Conservation (phyloP, 1,139 yeast species). For the Saccharomycopsis hybrid region DNA sequence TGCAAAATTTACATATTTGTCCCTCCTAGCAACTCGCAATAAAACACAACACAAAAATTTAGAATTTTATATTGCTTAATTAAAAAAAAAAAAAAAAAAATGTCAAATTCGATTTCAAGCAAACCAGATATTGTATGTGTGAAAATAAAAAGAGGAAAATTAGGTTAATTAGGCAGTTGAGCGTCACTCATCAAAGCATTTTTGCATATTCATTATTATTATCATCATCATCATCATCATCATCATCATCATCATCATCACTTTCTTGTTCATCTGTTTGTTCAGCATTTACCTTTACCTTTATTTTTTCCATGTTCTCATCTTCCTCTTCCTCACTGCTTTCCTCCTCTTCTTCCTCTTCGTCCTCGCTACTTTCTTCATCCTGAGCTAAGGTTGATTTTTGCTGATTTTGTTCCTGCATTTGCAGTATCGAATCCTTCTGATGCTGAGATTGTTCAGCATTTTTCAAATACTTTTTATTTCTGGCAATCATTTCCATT, state of each 20-base stretch:
- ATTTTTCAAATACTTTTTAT: slow-evolving; percentile 20
- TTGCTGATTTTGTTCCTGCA: slow-evolving; percentile 31
- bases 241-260: slow-evolving; percentile 12
- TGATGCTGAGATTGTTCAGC: slow-evolving; percentile 23
- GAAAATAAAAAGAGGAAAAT: too few relatives aligned
- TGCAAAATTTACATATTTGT: too few relatives aligned
- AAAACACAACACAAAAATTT: too few relatives aligned
- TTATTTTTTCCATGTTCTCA: slow-evolving; percentile 27
- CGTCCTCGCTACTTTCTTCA: slow-evolving; percentile 30
- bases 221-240: neutral
- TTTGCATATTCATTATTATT: slow-evolving; percentile 20
- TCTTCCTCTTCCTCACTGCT: slow-evolving; percentile 29
- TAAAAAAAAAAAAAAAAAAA: too few relatives aligned
- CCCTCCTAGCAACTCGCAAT: too few relatives aligned
- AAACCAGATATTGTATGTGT: too few relatives aligned
- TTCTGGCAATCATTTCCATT: neutral
- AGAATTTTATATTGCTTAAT: too few relatives aligned
- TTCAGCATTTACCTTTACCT: slow-evolving; percentile 27
- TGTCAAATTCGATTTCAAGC: too few relatives aligned
- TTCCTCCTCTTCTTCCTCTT: slow-evolving; percentile 26
- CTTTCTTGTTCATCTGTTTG: slow-evolving; percentile 22
- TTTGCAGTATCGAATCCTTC: slow-evolving; percentile 2
- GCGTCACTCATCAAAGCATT: too few relatives aligned
- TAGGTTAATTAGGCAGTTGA: too few relatives aligned
- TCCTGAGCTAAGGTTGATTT: slow-evolving; percentile 28